These are phyloP conservation scores for Paecilomyces sp. DNA, from an alignment of 2,329 filamentous ascomycete species.

Conservation along the genomic window DNA sequence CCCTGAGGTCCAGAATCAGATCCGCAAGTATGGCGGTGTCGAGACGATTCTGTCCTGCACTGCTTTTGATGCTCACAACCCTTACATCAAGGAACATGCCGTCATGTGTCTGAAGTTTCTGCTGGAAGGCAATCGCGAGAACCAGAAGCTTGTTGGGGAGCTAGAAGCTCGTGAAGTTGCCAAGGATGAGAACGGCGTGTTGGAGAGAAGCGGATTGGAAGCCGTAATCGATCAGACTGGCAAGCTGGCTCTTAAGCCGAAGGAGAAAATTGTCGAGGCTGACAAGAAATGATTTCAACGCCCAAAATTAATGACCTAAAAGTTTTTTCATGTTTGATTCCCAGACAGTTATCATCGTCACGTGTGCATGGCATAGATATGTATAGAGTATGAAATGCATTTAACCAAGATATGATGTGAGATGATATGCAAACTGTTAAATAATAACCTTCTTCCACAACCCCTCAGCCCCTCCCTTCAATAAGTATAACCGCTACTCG, in stretches of 20 bases:
- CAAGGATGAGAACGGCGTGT: constrained; percentile 30
- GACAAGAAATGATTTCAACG: constrained; percentile 1
- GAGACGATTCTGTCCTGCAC: constrained; percentile 85
- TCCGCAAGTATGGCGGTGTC: constrained; percentile 76
- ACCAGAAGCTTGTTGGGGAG: constrained; percentile 48
- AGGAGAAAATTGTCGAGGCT: constrained; percentile 12
- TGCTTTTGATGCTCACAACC: constrained; percentile 85
- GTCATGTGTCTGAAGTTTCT: constrained; percentile 78
- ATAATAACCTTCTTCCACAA: neutral
- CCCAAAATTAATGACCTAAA: constrained; percentile 1
- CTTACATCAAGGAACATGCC: constrained; percentile 86
- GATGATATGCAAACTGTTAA: neutral
- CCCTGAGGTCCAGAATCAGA: constrained; percentile 76
- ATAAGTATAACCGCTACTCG: neutral
- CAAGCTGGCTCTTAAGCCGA: constrained; percentile 34
- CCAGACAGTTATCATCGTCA: neutral
- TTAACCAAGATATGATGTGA: neutral
- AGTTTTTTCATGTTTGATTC: neutral
- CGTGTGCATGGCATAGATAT: neutral
- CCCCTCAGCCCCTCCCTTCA: neutral
- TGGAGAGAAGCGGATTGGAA: constrained; percentile 37
- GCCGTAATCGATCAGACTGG: constrained; percentile 36
- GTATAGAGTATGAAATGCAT: neutral
- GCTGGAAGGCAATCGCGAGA: constrained; percentile 44
- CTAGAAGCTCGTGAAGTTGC: constrained; percentile 40